These are phyloP conservation scores for Trichoderma sp. DNA, from an alignment of 2,329 filamentous ascomycete genomes.

Conservation along the genomic window DNA sequence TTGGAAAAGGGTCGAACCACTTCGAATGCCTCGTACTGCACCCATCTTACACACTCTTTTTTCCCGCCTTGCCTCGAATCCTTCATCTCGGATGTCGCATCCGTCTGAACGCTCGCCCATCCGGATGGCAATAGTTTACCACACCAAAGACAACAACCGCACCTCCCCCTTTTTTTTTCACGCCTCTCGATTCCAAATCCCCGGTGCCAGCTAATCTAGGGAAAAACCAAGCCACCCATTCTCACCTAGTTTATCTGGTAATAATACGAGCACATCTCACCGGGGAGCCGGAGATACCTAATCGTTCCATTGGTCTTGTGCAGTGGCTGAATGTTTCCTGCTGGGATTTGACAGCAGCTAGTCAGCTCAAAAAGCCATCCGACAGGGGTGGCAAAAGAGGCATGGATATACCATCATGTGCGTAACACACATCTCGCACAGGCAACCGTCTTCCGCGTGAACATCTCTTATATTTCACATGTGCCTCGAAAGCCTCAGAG, in stretches of 20 bases:
- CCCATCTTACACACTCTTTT: not conserved
- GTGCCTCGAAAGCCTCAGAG: not conserved
- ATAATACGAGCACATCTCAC: not conserved
- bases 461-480: not conserved
- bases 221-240: not conserved
- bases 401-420: not conserved
- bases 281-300: not conserved
- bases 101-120: not conserved
- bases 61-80: not conserved
- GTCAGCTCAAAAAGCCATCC: not conserved
- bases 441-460: not conserved
- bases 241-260: not conserved
- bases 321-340: not conserved
- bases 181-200: not conserved
- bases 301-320: not conserved
- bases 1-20: not conserved
- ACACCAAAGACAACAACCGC: not conserved
- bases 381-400: not conserved
- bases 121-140: not conserved
- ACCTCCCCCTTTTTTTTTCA: not conserved
- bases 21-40: no score
- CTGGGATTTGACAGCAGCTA: not conserved
- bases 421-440: not conserved
- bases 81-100: not conserved
- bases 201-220: not conserved